Conservation (phyloP, 2,329 filamentous ascomycete genomes). For the Sclerotinia borealis region DNA sequence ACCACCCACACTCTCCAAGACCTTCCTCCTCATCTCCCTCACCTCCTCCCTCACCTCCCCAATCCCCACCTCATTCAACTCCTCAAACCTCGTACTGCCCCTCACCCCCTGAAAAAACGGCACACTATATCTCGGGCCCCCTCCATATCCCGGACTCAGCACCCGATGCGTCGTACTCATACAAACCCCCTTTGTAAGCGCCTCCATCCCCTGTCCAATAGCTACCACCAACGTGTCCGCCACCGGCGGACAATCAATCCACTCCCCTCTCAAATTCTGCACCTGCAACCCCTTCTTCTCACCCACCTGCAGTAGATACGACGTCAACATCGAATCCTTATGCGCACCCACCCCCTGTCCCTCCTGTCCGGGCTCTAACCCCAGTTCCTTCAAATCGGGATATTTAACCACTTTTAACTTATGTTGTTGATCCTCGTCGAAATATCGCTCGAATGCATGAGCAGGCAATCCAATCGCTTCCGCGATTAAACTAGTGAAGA, state of each 20-base stretch:
- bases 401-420: slow-evolving; percentile 90
- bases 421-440: slow-evolving; percentile 65
- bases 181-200: slow-evolving; percentile 76
- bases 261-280: slow-evolving; percentile 69
- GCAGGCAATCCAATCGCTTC: slow-evolving; percentile 70
- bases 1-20: slow-evolving; percentile 50
- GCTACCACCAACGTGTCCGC: slow-evolving; percentile 76
- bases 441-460: slow-evolving; percentile 70
- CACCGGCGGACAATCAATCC: slow-evolving; percentile 77
- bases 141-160: slow-evolving; percentile 62
- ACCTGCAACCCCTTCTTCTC: slow-evolving; percentile 74
- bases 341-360: slow-evolving; percentile 68
- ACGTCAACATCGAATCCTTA: slow-evolving; percentile 79
- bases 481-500: slow-evolving; percentile 75
- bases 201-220: slow-evolving; percentile 82
- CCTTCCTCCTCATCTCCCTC: slow-evolving; percentile 51
- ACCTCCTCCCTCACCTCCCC: slow-evolving; percentile 53
- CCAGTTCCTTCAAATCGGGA: slow-evolving; percentile 61
- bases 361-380: slow-evolving; percentile 34
- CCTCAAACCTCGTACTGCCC: slow-evolving; percentile 70
- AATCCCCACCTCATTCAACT: slow-evolving; percentile 42
- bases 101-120: slow-evolving; percentile 87
- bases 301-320: slow-evolving; percentile 74
- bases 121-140: slow-evolving; percentile 69
- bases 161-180: slow-evolving; percentile 78